These are phyloP conservation scores for Ceratocystis huliohia DNA, from an alignment of 2,329 filamentous ascomycete genomes.

Conservation along the genomic window DNA sequence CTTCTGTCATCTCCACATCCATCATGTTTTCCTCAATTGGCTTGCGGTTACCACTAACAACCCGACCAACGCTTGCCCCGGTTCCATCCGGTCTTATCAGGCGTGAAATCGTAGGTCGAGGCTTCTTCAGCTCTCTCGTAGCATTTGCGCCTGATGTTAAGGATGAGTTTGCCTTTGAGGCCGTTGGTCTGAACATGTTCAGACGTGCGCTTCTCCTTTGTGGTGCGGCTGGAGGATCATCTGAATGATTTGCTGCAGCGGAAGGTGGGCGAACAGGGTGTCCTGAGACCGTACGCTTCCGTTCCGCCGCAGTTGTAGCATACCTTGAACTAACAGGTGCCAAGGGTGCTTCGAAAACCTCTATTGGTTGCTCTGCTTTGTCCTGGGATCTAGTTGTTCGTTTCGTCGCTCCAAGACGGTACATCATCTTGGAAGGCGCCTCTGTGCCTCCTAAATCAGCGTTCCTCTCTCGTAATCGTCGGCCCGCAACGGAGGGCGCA, in stretches of 20 bases:
- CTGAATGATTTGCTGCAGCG: conserved; percentile 31
- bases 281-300: conserved; percentile 88
- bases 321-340: conserved; percentile 30
- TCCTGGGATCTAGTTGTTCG: conserved; percentile 31
- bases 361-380: conserved; percentile 27
- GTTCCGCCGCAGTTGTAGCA: conserved; percentile 42
- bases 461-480: conserved; percentile 38
- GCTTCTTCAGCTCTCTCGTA: conserved; percentile 68
- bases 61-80: conserved; percentile 62
- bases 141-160: background rate
- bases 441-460: conserved; percentile 19
- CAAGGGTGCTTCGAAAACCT: conserved; percentile 32
- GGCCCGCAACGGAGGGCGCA: conserved; percentile 39
- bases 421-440: conserved; percentile 50
- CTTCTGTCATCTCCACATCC: conserved; percentile 58
- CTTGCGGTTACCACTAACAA: conserved; percentile 84
- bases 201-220: conserved; percentile 61
- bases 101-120: conserved; percentile 57
- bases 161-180: conserved; percentile 48
- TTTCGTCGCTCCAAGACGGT: conserved; percentile 37
- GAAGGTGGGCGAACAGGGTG: conserved; percentile 48
- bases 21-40: conserved; percentile 51
- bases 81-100: conserved; percentile 53
- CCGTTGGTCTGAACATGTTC: conserved; percentile 55
- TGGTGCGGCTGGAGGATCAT: conserved; percentile 47